Evolutionary conservation across 2,329 filamentous ascomycete genomes (phyloP).

Genomic region (Pseudogymnoascus sp.): DNA sequence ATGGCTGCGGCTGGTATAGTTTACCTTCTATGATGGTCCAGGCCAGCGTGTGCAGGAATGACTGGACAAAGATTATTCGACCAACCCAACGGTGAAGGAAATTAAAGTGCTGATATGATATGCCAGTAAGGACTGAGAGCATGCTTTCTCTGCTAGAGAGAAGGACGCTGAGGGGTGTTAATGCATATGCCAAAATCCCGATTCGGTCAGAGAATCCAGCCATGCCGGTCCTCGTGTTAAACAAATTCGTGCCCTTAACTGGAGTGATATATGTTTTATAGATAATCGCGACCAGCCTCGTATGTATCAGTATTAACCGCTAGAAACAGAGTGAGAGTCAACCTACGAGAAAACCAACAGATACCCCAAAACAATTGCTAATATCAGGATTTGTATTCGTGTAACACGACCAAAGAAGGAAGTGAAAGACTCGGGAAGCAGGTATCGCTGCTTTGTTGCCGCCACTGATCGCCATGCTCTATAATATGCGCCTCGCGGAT

Average conservation of each 20-base stretch:
- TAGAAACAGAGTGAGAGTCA: slow-evolving; percentile 6
- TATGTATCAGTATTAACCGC: slow-evolving; percentile 9
- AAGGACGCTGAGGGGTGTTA: slow-evolving; percentile 61
- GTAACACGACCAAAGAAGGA: slow-evolving; percentile 58
- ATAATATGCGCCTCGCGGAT: slow-evolving; percentile 20
- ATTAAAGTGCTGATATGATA: slow-evolving; percentile 69
- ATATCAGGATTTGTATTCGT: slow-evolving; percentile 55
- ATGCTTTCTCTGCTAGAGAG: slow-evolving; percentile 62
- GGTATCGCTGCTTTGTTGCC: slow-evolving; percentile 29
- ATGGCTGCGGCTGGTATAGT: slow-evolving; percentile 65
- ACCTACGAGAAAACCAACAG: slow-evolving; percentile 53
- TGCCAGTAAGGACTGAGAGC: slow-evolving; percentile 59
- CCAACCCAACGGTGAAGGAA: slow-evolving; percentile 71
- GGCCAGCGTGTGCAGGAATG: slow-evolving; percentile 57
- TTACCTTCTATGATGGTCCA: slow-evolving; percentile 59
- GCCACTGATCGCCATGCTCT: slow-evolving; percentile 18
- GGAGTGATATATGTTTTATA: slow-evolving; percentile 65
- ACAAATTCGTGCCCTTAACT: slow-evolving; percentile 45
- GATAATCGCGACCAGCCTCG: slow-evolving; percentile 50
- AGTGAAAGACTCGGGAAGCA: slow-evolving; percentile 52
- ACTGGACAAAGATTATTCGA: slow-evolving; percentile 62
- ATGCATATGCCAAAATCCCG: slow-evolving; percentile 62
- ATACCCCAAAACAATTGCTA: slow-evolving; percentile 51
- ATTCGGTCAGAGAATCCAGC: slow-evolving; percentile 62
- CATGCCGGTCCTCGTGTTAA: slow-evolving; percentile 56